These are phyloP conservation scores for Sphagnum fallax DNA, from an alignment of 228 moss, liverwort and hornwort species.

Conservation along the genomic window DNA sequence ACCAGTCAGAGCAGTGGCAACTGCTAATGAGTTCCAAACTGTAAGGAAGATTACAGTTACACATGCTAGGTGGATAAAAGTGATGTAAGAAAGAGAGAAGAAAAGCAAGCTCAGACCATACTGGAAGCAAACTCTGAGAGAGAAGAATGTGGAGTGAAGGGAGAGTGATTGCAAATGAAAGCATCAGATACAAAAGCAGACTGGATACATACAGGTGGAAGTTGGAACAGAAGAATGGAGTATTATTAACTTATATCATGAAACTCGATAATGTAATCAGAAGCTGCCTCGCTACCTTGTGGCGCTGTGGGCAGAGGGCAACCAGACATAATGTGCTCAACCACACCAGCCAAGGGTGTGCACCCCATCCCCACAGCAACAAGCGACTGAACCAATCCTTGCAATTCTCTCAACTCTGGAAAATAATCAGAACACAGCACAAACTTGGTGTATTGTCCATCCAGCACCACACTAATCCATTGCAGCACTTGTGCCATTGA, in stretches of 20 bases:
- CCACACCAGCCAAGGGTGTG: slow-evolving; percentile 41
- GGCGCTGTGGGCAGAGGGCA: slow-evolving; percentile 28
- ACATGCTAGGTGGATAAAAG: too few species aligned
- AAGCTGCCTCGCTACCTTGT: slow-evolving; percentile 21
- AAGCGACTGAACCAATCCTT: slow-evolving; percentile 38
- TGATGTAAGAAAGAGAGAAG: too few species aligned
- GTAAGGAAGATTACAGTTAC: too few species aligned
- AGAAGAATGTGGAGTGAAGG: too few species aligned
- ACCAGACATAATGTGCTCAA: slow-evolving; percentile 44
- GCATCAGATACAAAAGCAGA: too few species aligned
- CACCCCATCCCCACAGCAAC: slow-evolving; percentile 39
- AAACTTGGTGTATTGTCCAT: slow-evolving; percentile 71
- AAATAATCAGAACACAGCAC: slow-evolving; percentile 69
- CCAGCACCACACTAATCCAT: slow-evolving; percentile 66
- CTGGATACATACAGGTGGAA: too few species aligned
- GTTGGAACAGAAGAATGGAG: too few species aligned
- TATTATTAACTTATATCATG: slow-evolving; percentile 68
- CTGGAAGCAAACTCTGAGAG: too few species aligned
- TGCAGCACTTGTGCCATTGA: slow-evolving; percentile 62
- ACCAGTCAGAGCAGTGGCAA: too few species aligned
- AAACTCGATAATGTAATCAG: slow-evolving; percentile 82
- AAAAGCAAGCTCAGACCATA: too few species aligned
- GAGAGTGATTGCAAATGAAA: too few species aligned
- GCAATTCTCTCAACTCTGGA: slow-evolving; percentile 50
- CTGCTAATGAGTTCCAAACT: too few species aligned